Conservation (phyloP, 1,284 basidiomycete genomes). For the Austropuccinia psidii region DNA sequence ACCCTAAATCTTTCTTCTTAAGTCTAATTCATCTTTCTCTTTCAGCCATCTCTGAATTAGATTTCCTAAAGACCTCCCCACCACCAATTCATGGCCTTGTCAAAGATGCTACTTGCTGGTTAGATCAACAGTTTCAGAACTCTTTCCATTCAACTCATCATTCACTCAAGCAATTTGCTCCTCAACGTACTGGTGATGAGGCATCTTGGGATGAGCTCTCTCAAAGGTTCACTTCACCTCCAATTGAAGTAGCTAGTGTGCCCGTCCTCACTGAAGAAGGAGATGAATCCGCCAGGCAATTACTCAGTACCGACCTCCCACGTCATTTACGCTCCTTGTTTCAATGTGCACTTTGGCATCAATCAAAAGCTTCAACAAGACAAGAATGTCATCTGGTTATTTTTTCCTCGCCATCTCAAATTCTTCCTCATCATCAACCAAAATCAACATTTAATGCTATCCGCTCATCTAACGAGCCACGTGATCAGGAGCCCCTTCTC, state of each 20-base stretch:
- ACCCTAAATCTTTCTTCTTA: neutral
- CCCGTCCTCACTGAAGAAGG: neutral
- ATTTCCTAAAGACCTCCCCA: constrained; percentile 18
- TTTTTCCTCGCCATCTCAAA: neutral
- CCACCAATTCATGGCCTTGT: constrained; percentile 16
- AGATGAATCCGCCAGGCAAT: neutral
- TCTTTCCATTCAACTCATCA: no score
- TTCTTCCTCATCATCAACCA: neutral
- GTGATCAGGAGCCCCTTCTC: neutral
- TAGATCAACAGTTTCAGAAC: constrained; percentile 26
- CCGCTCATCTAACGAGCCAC: neutral
- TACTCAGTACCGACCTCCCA: constrained; percentile 8
- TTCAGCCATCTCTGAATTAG: constrained; percentile 19
- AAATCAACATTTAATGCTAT: neutral
- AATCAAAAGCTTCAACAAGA: neutral
- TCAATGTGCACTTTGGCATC: constrained; percentile 21
- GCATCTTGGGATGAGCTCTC: constrained; percentile 1
- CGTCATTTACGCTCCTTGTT: constrained; percentile 13
- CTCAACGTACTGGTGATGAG: constrained; percentile 24
- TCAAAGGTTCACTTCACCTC: constrained; percentile 2
- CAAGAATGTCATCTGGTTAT: constrained; percentile 3
- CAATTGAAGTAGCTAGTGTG: constrained; percentile 17
- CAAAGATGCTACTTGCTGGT: constrained; percentile 23
- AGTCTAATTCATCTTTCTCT: neutral
- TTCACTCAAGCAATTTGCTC: neutral